Base-by-base conservation (phyloP, 352 stramenopile genomes). In the Pythium utonaiense region DNA sequence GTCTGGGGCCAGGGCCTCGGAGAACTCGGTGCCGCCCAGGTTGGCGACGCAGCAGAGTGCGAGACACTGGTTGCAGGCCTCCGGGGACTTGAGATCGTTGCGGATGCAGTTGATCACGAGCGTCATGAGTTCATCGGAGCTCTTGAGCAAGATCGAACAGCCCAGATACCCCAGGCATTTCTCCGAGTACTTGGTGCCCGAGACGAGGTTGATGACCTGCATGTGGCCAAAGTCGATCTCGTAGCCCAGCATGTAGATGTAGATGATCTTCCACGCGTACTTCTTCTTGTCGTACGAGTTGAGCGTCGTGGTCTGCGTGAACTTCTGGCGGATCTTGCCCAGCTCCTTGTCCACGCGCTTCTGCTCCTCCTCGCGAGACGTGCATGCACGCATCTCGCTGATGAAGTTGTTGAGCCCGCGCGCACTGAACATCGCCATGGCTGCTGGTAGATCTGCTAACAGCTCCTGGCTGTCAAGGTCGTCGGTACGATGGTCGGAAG, bases 241-340 rank as follows among this genome's bases (percentile, higher is more conserved):
- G 74, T 99, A 99, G 57, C 97, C 97, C 48, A 99, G 75, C 78
- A 99, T 98, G 75, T 98, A 98, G 74, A 99, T 99, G 78, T 99
- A 99, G 25, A 99, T 97, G 58, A 99, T 78, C 80, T 99, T 99
- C 96, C 96, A 99, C 49, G 98, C 95, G 75, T 99, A 99, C 75
- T 99, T 99, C 71, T 99, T 99, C 57, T 96, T 88, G 73, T 99
- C 92, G 73, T 99, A 99, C 41, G 88, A 96, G 62, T 92, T 95
- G 31, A 99, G 74, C 34, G 69, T 57, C 31, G 78, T 75, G 16
- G 73, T 80, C 49, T 91, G 83, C 52, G 92, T 97, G 75, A 99
- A 99, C 68, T 98, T 98, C 62, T 97, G 88, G 13, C 97, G 93
- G 62, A 99, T 98, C 70, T 99, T 99, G 47, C 86, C 96, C 17